Base-by-base conservation (phyloP, 176 grass and related monocot genomes). In the Oryza punctata region DNA sequence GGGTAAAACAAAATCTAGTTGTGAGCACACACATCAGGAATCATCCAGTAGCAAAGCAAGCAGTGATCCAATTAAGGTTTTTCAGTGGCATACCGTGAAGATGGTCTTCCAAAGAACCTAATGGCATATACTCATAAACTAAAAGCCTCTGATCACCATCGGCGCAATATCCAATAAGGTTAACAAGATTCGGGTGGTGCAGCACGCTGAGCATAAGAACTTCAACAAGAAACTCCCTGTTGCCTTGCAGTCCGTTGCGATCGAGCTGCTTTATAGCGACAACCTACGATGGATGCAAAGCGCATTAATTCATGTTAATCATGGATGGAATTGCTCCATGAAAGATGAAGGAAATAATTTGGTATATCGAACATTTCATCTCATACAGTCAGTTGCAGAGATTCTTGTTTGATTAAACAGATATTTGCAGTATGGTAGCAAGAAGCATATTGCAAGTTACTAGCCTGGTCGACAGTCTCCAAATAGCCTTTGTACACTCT, bases 401-500 rank as follows among this genome's bases (percentile, higher is more conserved):
- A 70, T 71, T 14, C 12, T 47, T 4, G 45, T 47, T 47, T 70
- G 25, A 41, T 47, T 60, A 70, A 24, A 67, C 16, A 45, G 16
- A 45, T 19, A n/a, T 10, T 7, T 78, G 38, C 76, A 78, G 18
- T 8, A n/a, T 41, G 47, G 45, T 41, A 41, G 40, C 40, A 41
- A 41, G 45, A 63, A 65, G 26, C 12, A 5, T 4, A 35, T 4
- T 26, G 18, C 18, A 25, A 60, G 33, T 2, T 25, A 21, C 60
- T 69, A 13, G 92, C 94, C 89, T 96, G 89, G 83, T 89, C 87
- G 74, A 86, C 77, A 57, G 65, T 85, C 79, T 96, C 86, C 16
- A 96, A 78, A 27, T 72, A 84, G 18, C 89, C 94, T 88, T 91
- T 96, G 67, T 96, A 91, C 69, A 93, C 94, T 70, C 86, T 81